Conservation (phyloP, 2,329 filamentous ascomycete genomes). For the Plectosphaerella plurivora region DNA sequence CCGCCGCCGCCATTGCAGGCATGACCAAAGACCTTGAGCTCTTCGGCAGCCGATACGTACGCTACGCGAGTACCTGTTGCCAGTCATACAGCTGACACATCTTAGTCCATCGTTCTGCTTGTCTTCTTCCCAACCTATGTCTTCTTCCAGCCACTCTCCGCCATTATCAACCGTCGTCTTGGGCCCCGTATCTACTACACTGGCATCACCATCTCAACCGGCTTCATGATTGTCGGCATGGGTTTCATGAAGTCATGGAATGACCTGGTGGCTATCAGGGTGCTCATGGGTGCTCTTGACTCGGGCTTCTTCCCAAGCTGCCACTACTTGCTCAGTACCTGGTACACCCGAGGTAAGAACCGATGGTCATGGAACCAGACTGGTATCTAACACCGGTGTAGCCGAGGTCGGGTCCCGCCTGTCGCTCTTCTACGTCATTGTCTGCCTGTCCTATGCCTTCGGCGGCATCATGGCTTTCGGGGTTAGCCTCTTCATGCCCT, state of each 20-base stretch:
- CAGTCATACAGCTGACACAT: not conserved
- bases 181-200: slow-evolving; percentile 16
- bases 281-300: slow-evolving; percentile 7
- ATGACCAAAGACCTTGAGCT: slow-evolving; percentile 10
- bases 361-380: not conserved
- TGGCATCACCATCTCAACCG: slow-evolving; percentile 14
- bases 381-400: not conserved
- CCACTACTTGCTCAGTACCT: not conserved
- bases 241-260: not conserved
- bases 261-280: slow-evolving; percentile 1
- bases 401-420: slow-evolving; percentile 58
- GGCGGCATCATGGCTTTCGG: slow-evolving; percentile 67
- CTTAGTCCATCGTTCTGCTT: slow-evolving; percentile 11
- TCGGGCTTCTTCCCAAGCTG: slow-evolving; percentile 8
- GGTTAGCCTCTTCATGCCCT: slow-evolving; percentile 41
- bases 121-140: slow-evolving; percentile 18
- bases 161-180: slow-evolving; percentile 14
- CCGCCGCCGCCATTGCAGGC: slow-evolving; percentile 12
- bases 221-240: slow-evolving; percentile 15
- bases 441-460: slow-evolving; percentile 53
- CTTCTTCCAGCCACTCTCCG: slow-evolving; percentile 15
- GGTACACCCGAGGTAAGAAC: not conserved
- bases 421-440: slow-evolving; percentile 52
- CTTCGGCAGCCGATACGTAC: slow-evolving; percentile 10
- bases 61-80: not conserved